Evolutionary conservation across 2,329 filamentous ascomycete species (phyloP), one percentile per base, ranked within the genome.

Genomic region (Beauveria rudraprayagi): DNA sequence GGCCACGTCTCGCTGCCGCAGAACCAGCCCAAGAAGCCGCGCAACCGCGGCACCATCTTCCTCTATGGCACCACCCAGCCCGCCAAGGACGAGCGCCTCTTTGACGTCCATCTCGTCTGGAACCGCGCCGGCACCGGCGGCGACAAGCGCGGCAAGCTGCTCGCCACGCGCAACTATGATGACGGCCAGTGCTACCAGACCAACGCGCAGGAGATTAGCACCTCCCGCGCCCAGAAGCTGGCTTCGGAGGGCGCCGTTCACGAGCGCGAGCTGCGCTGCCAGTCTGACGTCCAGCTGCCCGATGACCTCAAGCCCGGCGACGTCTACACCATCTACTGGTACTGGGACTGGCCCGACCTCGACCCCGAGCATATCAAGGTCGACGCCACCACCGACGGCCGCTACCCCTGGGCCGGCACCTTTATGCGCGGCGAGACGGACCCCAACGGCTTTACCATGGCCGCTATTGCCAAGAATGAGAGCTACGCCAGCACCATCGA

Each of bases 131-230:
- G 92, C 63, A 88, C 83, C 6, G 92, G 92, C 22, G 93, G 92
- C 24, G 87, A 97, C 71, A 80, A 83, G 54, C 85, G 88, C 46
- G 94, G 94, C 37, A 78, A 80, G 47, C 85, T 97, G 14, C 77
- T 97, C 43, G 85, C 88, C 0, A 88, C 84, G 1, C 86, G 91
- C 67, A 86, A 89, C 77, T 99, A 86, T 72, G 94, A 97, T 68
- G 94, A 99, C 68, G 89, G 89, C 28, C 88, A 91, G 69, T 99
- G 94, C 78, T 92, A 92, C 72, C 89, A 97, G 76, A 74, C 84
- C 68, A 92, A 91, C 71, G 67, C 66, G n/a, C 77, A 77, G 3
- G 58, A 67, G 24, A 85, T 91, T 64, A 87, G 86, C 5, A 68
- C 70, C 16, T 67, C 80, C 61, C 89, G 92, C 61, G 80, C 84